These are phyloP conservation scores for Microthlaspi erraticum DNA, from an alignment of 345 rosid species.

Conservation along the genomic window DNA sequence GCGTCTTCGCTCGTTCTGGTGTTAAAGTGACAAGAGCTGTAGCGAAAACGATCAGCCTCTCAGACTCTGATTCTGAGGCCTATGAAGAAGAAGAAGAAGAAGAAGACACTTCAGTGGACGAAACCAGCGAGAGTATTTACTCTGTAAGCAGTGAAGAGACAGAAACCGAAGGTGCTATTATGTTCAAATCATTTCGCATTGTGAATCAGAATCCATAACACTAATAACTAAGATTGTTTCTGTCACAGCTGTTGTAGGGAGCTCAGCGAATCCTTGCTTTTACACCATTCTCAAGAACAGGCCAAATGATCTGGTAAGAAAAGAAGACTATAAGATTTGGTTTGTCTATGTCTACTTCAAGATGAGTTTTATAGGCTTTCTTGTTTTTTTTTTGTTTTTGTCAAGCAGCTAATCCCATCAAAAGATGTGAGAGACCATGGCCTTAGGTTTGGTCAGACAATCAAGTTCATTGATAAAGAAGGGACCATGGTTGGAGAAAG, in stretches of 20 bases:
- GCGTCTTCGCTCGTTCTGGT: constrained; percentile 6
- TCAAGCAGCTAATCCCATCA: constrained; percentile 34
- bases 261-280: constrained; percentile 20
- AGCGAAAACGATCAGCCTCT: not conserved
- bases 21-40: constrained; percentile 23
- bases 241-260: constrained; percentile 20
- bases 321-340: not conserved
- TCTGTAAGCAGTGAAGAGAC: constrained; percentile 3
- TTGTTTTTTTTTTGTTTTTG: not conserved
- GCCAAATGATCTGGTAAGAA: constrained; percentile 34
- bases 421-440: not conserved
- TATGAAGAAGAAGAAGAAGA: constrained; percentile 16
- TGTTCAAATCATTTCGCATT: not conserved
- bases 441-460: not conserved
- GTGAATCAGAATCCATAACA: not conserved
- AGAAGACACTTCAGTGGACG: constrained; percentile 1
- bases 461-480: constrained; percentile 33
- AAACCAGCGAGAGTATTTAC: constrained; percentile 20
- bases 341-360: not conserved
- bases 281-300: not conserved
- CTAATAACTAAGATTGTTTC: not conserved
- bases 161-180: not conserved
- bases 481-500: constrained; percentile 7
- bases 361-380: not conserved
- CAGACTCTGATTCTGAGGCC: constrained; percentile 9